Evolutionary conservation across 2,329 filamentous ascomycete species (phyloP).

Genomic region (Cyanodermella asteris): DNA sequence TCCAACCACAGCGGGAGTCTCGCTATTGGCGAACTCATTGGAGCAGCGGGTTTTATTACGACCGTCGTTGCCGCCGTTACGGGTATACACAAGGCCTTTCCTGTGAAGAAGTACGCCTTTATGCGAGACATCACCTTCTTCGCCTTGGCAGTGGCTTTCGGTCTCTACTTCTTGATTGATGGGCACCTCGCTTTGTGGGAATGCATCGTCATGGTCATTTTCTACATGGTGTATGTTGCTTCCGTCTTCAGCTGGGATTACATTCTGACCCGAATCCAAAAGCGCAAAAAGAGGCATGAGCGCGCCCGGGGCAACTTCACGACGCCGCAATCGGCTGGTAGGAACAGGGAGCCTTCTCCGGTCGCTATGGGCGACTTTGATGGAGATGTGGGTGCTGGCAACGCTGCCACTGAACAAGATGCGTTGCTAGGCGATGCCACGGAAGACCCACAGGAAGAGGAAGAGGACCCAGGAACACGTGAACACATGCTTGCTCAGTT

Average conservation of each 20-base stretch:
- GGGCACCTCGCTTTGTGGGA: constrained; percentile 74
- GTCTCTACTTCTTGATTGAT: constrained; percentile 69
- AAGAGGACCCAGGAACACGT: constrained; percentile 34
- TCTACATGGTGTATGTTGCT: constrained; percentile 74
- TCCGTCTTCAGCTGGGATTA: constrained; percentile 88
- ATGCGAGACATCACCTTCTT: constrained; percentile 86
- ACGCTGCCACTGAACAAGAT: too few relatives aligned
- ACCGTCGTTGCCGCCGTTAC: constrained; percentile 92
- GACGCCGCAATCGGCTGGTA: too few relatives aligned
- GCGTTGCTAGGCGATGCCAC: too few relatives aligned
- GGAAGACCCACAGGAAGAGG: constrained; percentile 35
- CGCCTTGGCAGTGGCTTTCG: constrained; percentile 64
- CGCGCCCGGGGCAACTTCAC: constrained; percentile 56
- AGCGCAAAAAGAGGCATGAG: constrained; percentile 41
- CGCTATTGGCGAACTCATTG: constrained; percentile 84
- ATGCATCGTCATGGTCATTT: constrained; percentile 70
- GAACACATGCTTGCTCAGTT: too few relatives aligned
- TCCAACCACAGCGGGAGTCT: constrained; percentile 90
- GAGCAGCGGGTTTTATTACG: constrained; percentile 87
- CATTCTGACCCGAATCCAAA: constrained; percentile 45
- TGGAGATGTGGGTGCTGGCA: constrained; percentile 8
- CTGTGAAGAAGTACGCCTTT: constrained; percentile 73
- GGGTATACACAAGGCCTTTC: constrained; percentile 89
- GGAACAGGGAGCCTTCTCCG: constrained; percentile 9
- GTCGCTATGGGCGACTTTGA: too few relatives aligned